Evolutionary conservation across 2,329 filamentous ascomycete species (phyloP).

Genomic region (Amesomyces nigricolor): DNA sequence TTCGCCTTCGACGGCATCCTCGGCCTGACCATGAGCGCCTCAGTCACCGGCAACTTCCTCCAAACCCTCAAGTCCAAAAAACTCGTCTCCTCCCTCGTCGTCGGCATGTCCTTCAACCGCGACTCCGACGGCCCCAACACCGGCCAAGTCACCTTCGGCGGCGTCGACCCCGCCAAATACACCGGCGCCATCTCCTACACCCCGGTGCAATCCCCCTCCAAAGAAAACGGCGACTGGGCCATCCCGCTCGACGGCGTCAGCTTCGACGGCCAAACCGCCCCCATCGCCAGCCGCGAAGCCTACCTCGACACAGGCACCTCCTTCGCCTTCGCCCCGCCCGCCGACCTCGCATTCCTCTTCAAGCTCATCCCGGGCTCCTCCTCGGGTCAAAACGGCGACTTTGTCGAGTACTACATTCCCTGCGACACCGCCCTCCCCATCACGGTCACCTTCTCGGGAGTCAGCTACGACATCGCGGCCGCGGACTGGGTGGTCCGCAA

Average conservation of each 20-base stretch:
- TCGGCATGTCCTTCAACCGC: slow-evolving; percentile 66
- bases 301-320: slow-evolving; percentile 84
- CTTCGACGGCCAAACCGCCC: slow-evolving; percentile 53
- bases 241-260: slow-evolving; percentile 62
- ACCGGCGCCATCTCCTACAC: slow-evolving; percentile 65
- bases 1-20: slow-evolving; percentile 88
- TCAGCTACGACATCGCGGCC: slow-evolving; percentile 59
- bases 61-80: slow-evolving; percentile 52
- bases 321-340: slow-evolving; percentile 65
- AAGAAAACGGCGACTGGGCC: slow-evolving; percentile 61
- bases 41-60: slow-evolving; percentile 61
- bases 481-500: slow-evolving; percentile 62
- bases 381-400: slow-evolving; percentile 40
- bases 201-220: slow-evolving; percentile 36
- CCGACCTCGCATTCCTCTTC: slow-evolving; percentile 64
- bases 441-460: slow-evolving; percentile 61
- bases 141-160: slow-evolving; percentile 74
- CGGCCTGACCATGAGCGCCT: slow-evolving; percentile 62
- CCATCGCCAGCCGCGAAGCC: slow-evolving; percentile 48
- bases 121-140: slow-evolving; percentile 59
- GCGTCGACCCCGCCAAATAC: slow-evolving; percentile 60
- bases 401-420: slow-evolving; percentile 63
- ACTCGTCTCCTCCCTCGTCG: slow-evolving; percentile 56
- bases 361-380: slow-evolving; percentile 57
- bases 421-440: slow-evolving; percentile 60